phyloP scores from a whole-genome alignment of 192 early-diverging fungal species.

The Backusella psychrophila region DNA sequence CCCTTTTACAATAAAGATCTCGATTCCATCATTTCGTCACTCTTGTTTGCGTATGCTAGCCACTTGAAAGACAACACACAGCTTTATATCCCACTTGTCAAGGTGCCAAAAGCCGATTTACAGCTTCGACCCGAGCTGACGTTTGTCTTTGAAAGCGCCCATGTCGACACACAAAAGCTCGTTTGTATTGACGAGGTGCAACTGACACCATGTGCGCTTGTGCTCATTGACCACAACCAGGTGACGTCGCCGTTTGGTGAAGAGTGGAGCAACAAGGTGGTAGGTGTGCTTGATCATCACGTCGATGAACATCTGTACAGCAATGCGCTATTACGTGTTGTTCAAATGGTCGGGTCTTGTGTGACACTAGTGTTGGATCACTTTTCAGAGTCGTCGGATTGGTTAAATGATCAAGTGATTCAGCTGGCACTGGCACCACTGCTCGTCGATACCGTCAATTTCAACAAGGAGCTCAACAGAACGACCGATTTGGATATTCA shows the following conservation, averaged over 20 bases:
- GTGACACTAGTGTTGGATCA: conserved; percentile 48
- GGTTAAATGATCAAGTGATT: conserved; percentile 31
- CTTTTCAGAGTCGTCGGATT: conserved; percentile 20
- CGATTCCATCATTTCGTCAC: conserved; percentile 64
- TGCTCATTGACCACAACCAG: conserved; percentile 73
- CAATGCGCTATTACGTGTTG: conserved; percentile 38
- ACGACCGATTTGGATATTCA: conserved; percentile 45
- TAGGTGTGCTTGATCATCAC: conserved; percentile 73
- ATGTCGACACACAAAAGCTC: conserved; percentile 33
- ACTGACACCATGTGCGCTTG: conserved; percentile 6
- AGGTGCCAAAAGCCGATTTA: conserved; percentile 60
- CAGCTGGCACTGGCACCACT: conserved; percentile 58
- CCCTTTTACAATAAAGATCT: conserved; percentile 44
- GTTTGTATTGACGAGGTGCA: conserved; percentile 50
- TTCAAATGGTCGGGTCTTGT: conserved; percentile 62
- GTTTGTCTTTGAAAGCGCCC: conserved; percentile 42
- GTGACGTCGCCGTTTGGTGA: conserved; percentile 34
- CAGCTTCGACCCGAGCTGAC: conserved; percentile 61
- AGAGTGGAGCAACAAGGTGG: conserved; percentile 31
- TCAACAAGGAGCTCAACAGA: conserved; percentile 49
- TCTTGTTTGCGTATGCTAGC: conserved; percentile 54
- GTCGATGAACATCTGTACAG: conserved; percentile 54
- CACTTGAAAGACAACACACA: neutral
- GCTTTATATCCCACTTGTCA: conserved; percentile 54
- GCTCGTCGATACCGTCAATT: conserved; percentile 65